phyloP scores from a whole-genome alignment of 2,329 filamentous ascomycete genomes.

The Diaporthe sp. region DNA sequence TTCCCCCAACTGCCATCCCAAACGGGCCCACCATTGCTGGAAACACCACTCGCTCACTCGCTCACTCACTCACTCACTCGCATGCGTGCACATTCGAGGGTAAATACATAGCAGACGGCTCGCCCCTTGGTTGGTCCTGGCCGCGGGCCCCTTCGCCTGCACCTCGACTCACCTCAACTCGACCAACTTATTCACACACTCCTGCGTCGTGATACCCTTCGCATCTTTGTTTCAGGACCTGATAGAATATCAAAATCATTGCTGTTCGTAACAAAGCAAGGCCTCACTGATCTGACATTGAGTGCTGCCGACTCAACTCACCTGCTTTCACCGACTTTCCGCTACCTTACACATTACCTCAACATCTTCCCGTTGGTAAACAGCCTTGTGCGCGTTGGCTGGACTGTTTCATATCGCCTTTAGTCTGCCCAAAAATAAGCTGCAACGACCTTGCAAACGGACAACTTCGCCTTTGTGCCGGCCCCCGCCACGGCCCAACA shows the following conservation, averaged over 20 bases:
- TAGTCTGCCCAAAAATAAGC: neutral
- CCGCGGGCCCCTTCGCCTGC: neutral
- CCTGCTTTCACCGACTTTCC: slow-evolving; percentile 14
- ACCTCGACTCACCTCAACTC: neutral
- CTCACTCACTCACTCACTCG: neutral
- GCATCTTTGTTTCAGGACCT: neutral
- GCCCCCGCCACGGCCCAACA: slow-evolving; percentile 7
- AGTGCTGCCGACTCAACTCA: neutral
- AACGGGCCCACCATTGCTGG: neutral
- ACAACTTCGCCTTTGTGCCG: slow-evolving; percentile 20
- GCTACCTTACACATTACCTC: neutral
- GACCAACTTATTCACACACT: neutral
- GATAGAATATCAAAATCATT: neutral
- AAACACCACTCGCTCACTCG: neutral
- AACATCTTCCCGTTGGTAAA: neutral
- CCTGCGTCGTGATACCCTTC: neutral
- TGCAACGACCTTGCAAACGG: slow-evolving; percentile 28
- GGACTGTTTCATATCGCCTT: neutral
- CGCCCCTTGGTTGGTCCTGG: slow-evolving; percentile 7
- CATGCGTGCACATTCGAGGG: neutral
- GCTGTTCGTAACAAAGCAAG: neutral
- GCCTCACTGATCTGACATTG: neutral
- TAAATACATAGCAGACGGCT: slow-evolving; percentile 11
- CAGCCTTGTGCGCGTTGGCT: neutral
- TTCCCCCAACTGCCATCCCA: slow-evolving; percentile 4